Evolutionary conservation across 179 eudicot genomes (phyloP).

Genomic region (Silene coronaria): DNA sequence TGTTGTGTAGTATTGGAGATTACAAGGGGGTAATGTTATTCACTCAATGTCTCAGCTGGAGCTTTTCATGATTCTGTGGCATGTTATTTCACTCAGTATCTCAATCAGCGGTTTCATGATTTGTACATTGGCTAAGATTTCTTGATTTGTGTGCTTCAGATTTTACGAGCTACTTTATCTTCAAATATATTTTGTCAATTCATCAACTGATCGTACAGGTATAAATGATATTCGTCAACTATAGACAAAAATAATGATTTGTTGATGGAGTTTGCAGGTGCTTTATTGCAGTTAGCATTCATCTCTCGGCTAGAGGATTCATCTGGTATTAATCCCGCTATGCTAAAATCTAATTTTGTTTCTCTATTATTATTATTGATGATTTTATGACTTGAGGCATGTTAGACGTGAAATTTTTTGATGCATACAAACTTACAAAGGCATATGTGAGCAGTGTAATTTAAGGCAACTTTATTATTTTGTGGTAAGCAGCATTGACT

Average conservation of each 20-base stretch:
- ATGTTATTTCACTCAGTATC: neutral
- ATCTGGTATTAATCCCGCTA: conserved; percentile 37
- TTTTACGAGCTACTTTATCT: neutral
- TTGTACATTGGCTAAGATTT: neutral
- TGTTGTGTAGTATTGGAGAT: neutral
- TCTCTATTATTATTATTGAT: neutral
- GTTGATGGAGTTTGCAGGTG: conserved; percentile 49
- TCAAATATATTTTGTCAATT: conserved; percentile 8
- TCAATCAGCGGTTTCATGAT: neutral
- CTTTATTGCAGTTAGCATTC: conserved; percentile 61
- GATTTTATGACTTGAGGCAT: neutral
- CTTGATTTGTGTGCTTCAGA: neutral
- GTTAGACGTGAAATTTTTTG: neutral
- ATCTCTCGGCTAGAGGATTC: conserved; percentile 67
- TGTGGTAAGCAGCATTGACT: neutral
- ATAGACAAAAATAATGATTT: conserved; percentile 12
- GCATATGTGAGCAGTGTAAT: neutral
- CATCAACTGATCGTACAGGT: conserved; percentile 3
- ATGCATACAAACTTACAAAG: neutral
- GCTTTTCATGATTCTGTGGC: too few species aligned
- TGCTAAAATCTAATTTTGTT: neutral
- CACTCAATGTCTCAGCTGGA: too few species aligned
- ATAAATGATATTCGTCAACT: neutral
- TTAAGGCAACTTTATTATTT: neutral
- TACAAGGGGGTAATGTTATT: too few species aligned